These are phyloP conservation scores for Silene coronaria DNA, from an alignment of 179 eudicot genomes.

Conservation along the genomic window DNA sequence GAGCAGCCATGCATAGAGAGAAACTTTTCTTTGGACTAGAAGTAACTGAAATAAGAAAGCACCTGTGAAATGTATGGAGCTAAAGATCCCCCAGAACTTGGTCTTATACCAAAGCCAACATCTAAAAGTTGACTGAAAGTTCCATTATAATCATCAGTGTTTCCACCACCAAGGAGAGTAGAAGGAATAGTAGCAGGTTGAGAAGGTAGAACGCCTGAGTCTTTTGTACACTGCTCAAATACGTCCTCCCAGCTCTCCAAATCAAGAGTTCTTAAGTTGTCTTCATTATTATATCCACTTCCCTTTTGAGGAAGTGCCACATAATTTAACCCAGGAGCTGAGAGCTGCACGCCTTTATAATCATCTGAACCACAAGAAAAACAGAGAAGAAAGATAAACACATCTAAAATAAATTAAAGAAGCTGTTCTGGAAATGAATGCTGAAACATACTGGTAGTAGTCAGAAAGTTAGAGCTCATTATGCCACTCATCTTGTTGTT, in stretches of 20 bases:
- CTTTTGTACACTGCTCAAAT: conserved; percentile 35
- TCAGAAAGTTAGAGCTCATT: conserved; percentile 20
- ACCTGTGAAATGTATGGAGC: conserved; percentile 33
- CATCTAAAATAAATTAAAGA: conserved; percentile 6
- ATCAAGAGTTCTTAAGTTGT: conserved; percentile 31
- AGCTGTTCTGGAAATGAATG: conserved; percentile 1
- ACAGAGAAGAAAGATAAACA: not conserved
- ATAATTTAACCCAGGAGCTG: conserved; percentile 25
- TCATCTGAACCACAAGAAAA: conserved; percentile 20
- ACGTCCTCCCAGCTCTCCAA: conserved; percentile 43
- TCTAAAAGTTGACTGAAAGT: conserved; percentile 34
- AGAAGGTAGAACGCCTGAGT: conserved; percentile 21
- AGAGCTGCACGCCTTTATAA: conserved; percentile 24
- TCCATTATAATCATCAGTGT: conserved; percentile 22
- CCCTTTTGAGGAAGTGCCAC: conserved; percentile 25
- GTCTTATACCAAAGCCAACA: conserved; percentile 24
- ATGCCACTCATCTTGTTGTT: conserved; percentile 24
- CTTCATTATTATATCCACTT: conserved; percentile 19
- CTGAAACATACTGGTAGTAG: conserved; percentile 19
- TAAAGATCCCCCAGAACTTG: conserved; percentile 25
- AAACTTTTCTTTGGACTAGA: not conserved
- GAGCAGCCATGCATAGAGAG: not conserved
- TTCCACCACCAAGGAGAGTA: conserved; percentile 24
- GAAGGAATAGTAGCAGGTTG: conserved; percentile 26
- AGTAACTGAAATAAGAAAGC: not conserved